phyloP scores from a whole-genome alignment of 2,329 filamentous ascomycete genomes.

The Chaetomiaceae sp. region DNA sequence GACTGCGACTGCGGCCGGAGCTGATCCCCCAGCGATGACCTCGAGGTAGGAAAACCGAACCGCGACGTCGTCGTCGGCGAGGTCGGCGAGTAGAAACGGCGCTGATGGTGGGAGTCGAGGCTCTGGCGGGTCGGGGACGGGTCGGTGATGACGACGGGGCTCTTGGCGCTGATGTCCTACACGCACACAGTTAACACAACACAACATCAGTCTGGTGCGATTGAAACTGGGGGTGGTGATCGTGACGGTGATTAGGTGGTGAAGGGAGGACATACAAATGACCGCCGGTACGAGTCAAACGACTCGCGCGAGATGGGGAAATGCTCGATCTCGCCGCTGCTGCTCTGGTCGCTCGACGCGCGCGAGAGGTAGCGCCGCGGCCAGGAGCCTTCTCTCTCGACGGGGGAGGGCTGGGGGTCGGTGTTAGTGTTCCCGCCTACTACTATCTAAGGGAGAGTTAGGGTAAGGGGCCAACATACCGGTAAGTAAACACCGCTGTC shows the following conservation, averaged over 20 bases:
- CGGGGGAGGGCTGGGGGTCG: slow-evolving; percentile 69
- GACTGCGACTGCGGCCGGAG: neutral
- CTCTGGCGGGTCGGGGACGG: slow-evolving; percentile 63
- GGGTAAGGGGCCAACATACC: slow-evolving; percentile 46
- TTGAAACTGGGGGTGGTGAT: too few relatives aligned
- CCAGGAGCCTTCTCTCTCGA: slow-evolving; percentile 82
- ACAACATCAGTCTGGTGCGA: too few relatives aligned
- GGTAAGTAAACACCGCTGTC: slow-evolving; percentile 93
- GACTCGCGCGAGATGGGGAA: slow-evolving; percentile 96
- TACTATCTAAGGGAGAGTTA: too few relatives aligned
- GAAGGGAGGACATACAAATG: slow-evolving; percentile 67
- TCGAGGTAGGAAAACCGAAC: slow-evolving; percentile 35
- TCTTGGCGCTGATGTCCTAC: slow-evolving; percentile 86
- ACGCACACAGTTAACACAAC: neutral
- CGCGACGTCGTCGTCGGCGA: too few relatives aligned
- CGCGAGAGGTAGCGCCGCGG: slow-evolving; percentile 51
- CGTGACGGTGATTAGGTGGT: neutral
- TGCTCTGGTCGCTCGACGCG: slow-evolving; percentile 50
- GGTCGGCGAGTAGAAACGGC: slow-evolving; percentile 44
- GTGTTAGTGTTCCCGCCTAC: too few relatives aligned
- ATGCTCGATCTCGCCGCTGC: slow-evolving; percentile 75
- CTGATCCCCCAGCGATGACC: slow-evolving; percentile 55
- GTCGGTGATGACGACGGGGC: slow-evolving; percentile 59
- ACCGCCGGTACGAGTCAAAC: slow-evolving; percentile 93
- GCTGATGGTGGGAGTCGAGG: slow-evolving; percentile 69